phyloP scores from a whole-genome alignment of 768 basidiomycete species.

The Trametes meyenii region DNA sequence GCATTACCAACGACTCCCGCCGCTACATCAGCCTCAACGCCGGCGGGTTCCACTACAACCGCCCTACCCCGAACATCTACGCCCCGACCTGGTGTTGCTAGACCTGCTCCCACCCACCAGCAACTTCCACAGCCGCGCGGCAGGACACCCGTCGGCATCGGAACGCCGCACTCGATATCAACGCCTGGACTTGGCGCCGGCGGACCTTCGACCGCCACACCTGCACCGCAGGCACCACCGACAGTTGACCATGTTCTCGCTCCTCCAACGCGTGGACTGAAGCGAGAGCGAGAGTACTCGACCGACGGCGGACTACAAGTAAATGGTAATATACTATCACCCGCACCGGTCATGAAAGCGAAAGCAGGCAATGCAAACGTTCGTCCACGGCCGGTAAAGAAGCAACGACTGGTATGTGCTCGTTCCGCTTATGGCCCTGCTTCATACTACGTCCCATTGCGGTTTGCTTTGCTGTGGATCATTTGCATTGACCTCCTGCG shows the following conservation, averaged over 20 bases:
- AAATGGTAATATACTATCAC: conserved; percentile 12
- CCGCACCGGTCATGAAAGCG: conserved; percentile 40
- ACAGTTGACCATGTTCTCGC: background rate
- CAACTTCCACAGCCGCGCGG: conserved; percentile 27
- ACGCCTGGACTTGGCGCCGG: conserved; percentile 15
- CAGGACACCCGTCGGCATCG: conserved; percentile 30
- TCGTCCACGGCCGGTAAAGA: conserved; percentile 73
- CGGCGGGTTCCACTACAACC: conserved; percentile 2
- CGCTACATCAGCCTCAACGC: conserved; percentile 14
- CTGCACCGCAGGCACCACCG: conserved; percentile 2
- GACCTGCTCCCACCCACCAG: conserved; percentile 27
- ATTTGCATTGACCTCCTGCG: background rate
- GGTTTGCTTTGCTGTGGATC: background rate
- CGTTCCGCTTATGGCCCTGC: background rate
- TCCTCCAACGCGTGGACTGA: conserved; percentile 22
- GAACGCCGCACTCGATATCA: conserved; percentile 27
- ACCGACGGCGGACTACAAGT: conserved; percentile 13
- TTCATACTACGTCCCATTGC: background rate
- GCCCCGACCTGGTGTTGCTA: conserved; percentile 19
- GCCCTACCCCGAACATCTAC: conserved; percentile 24
- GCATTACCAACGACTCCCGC: conserved; percentile 19
- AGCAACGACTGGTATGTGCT: conserved; percentile 67
- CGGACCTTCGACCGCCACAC: conserved; percentile 6
- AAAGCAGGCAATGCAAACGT: conserved; percentile 61
- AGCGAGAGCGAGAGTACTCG: conserved; percentile 30